Evolutionary conservation across 768 basidiomycete genomes (phyloP).

Genomic region (Melanogaster broomeanus): DNA sequence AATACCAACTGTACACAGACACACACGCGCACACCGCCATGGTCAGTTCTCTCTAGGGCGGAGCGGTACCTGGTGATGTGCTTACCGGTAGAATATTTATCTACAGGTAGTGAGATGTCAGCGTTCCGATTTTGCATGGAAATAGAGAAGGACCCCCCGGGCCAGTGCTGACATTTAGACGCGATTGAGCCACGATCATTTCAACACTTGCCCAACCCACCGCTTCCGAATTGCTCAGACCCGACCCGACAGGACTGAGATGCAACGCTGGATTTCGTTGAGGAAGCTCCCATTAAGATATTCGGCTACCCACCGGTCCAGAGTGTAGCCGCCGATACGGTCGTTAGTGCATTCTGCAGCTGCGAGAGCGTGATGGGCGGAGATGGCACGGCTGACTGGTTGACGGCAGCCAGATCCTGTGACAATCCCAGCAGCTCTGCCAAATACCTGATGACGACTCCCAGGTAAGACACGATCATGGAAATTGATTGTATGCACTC

Average conservation of each 20-base stretch:
- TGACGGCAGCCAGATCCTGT: background rate
- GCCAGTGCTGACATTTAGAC: background rate
- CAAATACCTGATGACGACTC: background rate
- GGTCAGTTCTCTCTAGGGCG: background rate
- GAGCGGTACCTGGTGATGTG: background rate
- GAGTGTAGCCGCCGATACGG: background rate
- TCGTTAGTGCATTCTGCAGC: background rate
- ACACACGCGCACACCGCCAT: too few species aligned
- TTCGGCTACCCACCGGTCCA: background rate
- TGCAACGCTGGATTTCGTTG: background rate
- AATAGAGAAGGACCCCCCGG: background rate
- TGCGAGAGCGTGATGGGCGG: background rate
- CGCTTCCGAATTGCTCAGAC: background rate
- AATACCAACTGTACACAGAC: background rate
- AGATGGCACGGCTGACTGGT: background rate
- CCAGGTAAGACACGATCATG: background rate
- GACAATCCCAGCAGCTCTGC: background rate
- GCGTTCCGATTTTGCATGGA: background rate
- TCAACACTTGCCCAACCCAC: background rate
- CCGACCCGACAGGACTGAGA: background rate
- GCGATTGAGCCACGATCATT: background rate
- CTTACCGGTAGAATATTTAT: background rate
- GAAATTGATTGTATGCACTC: too few species aligned
- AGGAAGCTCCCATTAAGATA: background rate
- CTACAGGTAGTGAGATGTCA: background rate